Evolutionary conservation across 371 early-diverging fungal genomes (phyloP), one percentile per base, ranked within the genome.

Genomic region (Choanephora cucurbitarum): DNA sequence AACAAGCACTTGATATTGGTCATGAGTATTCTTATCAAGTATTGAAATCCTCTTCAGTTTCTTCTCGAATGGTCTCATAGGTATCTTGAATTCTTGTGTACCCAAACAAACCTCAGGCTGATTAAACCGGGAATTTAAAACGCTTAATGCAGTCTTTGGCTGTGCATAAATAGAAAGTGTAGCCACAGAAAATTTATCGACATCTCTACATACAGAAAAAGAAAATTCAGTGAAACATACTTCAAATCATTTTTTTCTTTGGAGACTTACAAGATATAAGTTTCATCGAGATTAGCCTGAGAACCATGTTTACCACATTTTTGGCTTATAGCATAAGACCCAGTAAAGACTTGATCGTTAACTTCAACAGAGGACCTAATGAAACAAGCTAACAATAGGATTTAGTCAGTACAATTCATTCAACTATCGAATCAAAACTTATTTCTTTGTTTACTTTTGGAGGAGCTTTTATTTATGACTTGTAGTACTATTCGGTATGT

Each of bases 211-310:
- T 6, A 11, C 37, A 37, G 11, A 21, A 21, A n/a, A 23, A 23
- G 18, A n/a, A 39, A 9, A 18, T 15, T 53, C 13, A 19, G 39
- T 10, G 51, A 21, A 39, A 15, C 7, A 6, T 22, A 23, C 11
- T 9, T 24, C n/a, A n/a, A 39, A 24, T 41, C n/a, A 0, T 14
- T 22, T 45, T n/a, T 44, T 44, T 33, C 33, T 15, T 34, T 17
- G 21, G 17, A 28, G 40, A 46, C 64, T 70, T 70, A 55, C 78
- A 75, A 62, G 19, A 75, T 43, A 50, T 67, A 78, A 0, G 67
- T 73, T 44, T 78, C 75, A 48, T 78, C 73, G 17, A 78, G 42
- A 34, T 67, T 67, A 14, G 75, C 69, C 59, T 69, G 67, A 7
- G 66, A 59, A 11, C 62, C 70, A 42, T 63, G 43, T 56, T 78